phyloP scores from a whole-genome alignment of 768 basidiomycete genomes.

The Arthromyces matolae region DNA sequence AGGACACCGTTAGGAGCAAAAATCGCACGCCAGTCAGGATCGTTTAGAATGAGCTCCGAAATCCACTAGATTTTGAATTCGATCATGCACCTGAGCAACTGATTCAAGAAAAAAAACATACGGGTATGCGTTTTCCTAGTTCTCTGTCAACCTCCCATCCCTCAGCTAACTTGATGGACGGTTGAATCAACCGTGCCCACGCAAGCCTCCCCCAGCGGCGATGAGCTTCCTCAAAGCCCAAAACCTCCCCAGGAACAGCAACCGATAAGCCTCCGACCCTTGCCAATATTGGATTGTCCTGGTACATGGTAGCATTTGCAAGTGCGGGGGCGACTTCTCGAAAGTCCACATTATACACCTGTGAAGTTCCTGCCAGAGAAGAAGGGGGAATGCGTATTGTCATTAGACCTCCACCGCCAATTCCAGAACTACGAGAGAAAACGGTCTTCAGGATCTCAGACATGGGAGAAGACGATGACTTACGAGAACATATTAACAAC shows the following conservation, averaged over 20 bases:
- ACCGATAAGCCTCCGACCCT: constrained; percentile 78
- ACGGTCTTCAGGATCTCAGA: background rate
- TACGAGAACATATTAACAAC: constrained; percentile 91
- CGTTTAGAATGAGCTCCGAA: constrained; percentile 53
- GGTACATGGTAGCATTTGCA: constrained; percentile 75
- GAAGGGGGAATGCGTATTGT: constrained; percentile 70
- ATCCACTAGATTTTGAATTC: constrained; percentile 37
- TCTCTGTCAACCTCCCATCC: constrained; percentile 82
- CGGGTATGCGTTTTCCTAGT: constrained; percentile 68
- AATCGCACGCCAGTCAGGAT: constrained; percentile 75
- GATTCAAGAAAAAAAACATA: constrained; percentile 27
- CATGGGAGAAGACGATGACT: constrained; percentile 23
- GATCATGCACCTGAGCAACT: background rate
- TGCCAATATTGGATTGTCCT: constrained; percentile 45
- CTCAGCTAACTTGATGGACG: constrained; percentile 67
- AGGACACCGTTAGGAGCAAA: constrained; percentile 78
- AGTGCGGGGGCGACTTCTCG: constrained; percentile 80
- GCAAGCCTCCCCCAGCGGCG: constrained; percentile 75
- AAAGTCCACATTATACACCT: constrained; percentile 79
- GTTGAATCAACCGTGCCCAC: constrained; percentile 77
- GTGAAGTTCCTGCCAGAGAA: constrained; percentile 38
- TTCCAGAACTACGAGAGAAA: constrained; percentile 53
- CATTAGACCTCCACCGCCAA: constrained; percentile 90
- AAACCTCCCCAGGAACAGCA: constrained; percentile 89
- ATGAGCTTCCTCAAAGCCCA: constrained; percentile 83